A percentile compares a stretch with the other conserved stretches of the same genome.
phyloP scores from a whole-genome alignment of 2,329 filamentous ascomycete genomes.

The Botrytis porri region DNA sequence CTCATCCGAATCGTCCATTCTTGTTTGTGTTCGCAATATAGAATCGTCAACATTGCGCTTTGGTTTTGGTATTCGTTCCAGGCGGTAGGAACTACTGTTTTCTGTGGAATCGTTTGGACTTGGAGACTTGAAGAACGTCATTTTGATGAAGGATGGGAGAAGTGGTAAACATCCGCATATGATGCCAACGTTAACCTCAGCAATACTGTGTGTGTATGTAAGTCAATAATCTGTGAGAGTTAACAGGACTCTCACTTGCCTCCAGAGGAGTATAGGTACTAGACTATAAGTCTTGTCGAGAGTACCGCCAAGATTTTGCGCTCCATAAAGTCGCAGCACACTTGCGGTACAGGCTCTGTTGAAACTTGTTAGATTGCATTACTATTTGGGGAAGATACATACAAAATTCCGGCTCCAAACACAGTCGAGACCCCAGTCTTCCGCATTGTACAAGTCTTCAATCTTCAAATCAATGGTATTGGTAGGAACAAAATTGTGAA shows the following conservation, averaged over 20 bases:
- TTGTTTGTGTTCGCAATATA: not conserved
- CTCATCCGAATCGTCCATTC: not conserved
- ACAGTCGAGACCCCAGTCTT: not conserved
- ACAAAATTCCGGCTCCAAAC: conserved; percentile 6
- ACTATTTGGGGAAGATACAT: not conserved
- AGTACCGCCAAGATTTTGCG: not conserved
- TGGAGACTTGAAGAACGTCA: not conserved
- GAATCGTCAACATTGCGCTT: not conserved
- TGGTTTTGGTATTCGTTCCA: not conserved
- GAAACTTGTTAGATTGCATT: not conserved
- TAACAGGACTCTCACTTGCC: not conserved
- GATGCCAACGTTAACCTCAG: not conserved
- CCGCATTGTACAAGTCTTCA: not conserved
- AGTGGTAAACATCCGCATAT: not conserved
- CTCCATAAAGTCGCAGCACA: not conserved
- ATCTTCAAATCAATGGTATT: not conserved
- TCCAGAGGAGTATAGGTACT: not conserved
- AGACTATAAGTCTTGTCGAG: not conserved
- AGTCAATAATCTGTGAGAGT: not conserved
- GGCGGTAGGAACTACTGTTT: not conserved
- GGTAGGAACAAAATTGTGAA: conserved; percentile 3
- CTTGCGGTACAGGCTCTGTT: conserved; percentile 2
- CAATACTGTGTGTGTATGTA: not conserved
- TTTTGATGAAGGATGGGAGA: not conserved
- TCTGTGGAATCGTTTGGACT: not conserved